Conservation (phyloP, 2,329 filamentous ascomycete genomes). For the Colletotrichum magnum region DNA sequence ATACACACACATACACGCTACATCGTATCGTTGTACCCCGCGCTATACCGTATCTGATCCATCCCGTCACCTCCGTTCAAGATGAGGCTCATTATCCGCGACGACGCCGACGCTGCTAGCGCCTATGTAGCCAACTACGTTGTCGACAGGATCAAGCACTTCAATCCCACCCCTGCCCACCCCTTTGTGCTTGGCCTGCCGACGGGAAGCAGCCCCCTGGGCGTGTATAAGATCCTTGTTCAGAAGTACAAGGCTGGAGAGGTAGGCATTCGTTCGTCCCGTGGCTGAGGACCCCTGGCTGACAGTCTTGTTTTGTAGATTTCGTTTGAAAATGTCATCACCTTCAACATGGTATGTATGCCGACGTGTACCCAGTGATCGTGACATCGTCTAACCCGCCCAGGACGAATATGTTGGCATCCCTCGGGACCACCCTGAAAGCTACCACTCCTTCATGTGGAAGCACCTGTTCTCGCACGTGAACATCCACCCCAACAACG, state of each 20-base stretch:
- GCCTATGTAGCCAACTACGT: slow-evolving; percentile 87
- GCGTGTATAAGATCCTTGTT: slow-evolving; percentile 84
- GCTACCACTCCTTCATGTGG: slow-evolving; percentile 95
- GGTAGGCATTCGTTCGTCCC: slow-evolving; percentile 50
- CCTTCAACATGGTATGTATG: slow-evolving; percentile 85
- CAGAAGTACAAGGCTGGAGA: slow-evolving; percentile 77
- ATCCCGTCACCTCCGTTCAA: slow-evolving; percentile 43
- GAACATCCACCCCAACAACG: slow-evolving; percentile 84
- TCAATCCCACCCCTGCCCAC: slow-evolving; percentile 77
- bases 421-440: slow-evolving; percentile 85
- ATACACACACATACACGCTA: not conserved
- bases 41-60: slow-evolving; percentile 42
- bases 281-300: slow-evolving; percentile 2
- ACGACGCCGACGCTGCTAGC: slow-evolving; percentile 77
- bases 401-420: slow-evolving; percentile 90
- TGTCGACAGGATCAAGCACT: slow-evolving; percentile 84
- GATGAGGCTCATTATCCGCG: slow-evolving; percentile 88
- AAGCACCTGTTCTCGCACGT: slow-evolving; percentile 91
- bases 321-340: slow-evolving; percentile 90
- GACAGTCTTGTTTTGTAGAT: slow-evolving; percentile 62
- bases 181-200: slow-evolving; percentile 89
- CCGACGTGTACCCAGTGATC: not conserved
- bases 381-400: slow-evolving; percentile 34
- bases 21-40: slow-evolving; percentile 24
- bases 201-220: slow-evolving; percentile 85